These are phyloP conservation scores for Didymella pinodella DNA, from an alignment of 2,329 filamentous ascomycete species.

Conservation along the genomic window DNA sequence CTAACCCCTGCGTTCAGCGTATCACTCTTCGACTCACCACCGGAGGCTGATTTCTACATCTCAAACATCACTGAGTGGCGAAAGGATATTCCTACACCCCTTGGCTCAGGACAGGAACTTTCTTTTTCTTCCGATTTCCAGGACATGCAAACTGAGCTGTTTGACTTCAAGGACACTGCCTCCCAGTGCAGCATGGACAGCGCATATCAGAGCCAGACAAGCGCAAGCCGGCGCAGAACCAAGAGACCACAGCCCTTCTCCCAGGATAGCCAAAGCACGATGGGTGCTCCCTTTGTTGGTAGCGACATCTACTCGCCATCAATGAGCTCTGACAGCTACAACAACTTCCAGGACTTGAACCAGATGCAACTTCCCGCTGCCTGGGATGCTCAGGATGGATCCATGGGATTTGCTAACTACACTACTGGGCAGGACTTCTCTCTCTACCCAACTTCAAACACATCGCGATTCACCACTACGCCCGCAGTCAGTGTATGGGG, in stretches of 20 bases:
- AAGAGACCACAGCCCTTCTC: constrained; percentile 37
- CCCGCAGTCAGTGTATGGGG: constrained; percentile 36
- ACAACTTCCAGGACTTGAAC: constrained; percentile 46
- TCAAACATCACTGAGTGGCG: constrained; percentile 54
- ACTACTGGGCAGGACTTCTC: constrained; percentile 48
- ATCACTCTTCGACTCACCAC: constrained; percentile 49
- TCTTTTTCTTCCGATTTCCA: constrained; percentile 46
- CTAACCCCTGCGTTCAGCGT: constrained; percentile 52
- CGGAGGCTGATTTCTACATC: constrained; percentile 46
- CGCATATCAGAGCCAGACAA: constrained; percentile 52
- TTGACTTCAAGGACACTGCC: constrained; percentile 48
- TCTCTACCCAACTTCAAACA: constrained; percentile 39
- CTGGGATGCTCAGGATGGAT: constrained; percentile 43
- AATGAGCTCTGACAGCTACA: constrained; percentile 48
- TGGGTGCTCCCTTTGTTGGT: constrained; percentile 43
- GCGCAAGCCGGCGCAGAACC: constrained; percentile 46
- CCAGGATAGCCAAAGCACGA: constrained; percentile 43
- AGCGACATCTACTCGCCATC: constrained; percentile 49
- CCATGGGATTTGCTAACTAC: constrained; percentile 50
- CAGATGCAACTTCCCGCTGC: constrained; percentile 45
- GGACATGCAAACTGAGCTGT: constrained; percentile 48
- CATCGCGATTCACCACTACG: constrained; percentile 34
- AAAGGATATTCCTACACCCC: constrained; percentile 49
- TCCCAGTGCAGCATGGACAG: constrained; percentile 55
- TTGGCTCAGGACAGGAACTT: constrained; percentile 46